Conservation (phyloP, 2,329 filamentous ascomycete species). For the Colletotrichum sp. region DNA sequence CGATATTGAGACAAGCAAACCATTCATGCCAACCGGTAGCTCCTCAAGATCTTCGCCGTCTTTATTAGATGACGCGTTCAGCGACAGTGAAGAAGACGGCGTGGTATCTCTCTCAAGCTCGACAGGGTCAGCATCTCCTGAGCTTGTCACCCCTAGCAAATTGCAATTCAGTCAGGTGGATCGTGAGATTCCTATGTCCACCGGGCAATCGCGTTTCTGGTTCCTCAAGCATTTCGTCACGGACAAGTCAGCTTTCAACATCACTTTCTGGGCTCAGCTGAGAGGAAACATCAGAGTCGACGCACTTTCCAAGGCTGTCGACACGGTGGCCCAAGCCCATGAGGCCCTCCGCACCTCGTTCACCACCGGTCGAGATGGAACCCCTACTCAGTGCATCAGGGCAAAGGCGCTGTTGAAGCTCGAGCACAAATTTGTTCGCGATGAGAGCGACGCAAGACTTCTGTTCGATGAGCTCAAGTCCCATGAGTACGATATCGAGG, state of each 20-base stretch:
- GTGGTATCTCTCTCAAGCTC: not conserved
- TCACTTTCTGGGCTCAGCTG: constrained; percentile 34
- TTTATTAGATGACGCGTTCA: not conserved
- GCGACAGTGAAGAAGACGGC: not conserved
- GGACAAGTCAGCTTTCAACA: constrained; percentile 45
- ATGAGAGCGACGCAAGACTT: not conserved
- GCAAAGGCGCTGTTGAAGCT: not conserved
- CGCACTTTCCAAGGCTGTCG: constrained; percentile 37
- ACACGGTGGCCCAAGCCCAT: constrained; percentile 31
- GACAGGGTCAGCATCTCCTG: not conserved
- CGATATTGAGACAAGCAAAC: not conserved
- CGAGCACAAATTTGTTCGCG: not conserved
- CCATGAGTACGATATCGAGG: not conserved
- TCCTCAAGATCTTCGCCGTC: not conserved
- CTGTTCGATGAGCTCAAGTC: not conserved
- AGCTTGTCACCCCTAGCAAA: not conserved
- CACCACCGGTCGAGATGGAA: not conserved
- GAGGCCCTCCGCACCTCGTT: constrained; percentile 38
- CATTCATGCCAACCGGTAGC: not conserved
- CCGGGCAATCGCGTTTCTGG: constrained; percentile 38
- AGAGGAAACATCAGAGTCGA: constrained; percentile 34
- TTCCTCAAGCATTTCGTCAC: constrained; percentile 36
- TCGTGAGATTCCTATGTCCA: not conserved
- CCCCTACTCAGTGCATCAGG: not conserved
- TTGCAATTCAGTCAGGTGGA: not conserved